Conservation (phyloP, 1,139 yeast genomes). For the Entelexis paramagnoliae region DNA sequence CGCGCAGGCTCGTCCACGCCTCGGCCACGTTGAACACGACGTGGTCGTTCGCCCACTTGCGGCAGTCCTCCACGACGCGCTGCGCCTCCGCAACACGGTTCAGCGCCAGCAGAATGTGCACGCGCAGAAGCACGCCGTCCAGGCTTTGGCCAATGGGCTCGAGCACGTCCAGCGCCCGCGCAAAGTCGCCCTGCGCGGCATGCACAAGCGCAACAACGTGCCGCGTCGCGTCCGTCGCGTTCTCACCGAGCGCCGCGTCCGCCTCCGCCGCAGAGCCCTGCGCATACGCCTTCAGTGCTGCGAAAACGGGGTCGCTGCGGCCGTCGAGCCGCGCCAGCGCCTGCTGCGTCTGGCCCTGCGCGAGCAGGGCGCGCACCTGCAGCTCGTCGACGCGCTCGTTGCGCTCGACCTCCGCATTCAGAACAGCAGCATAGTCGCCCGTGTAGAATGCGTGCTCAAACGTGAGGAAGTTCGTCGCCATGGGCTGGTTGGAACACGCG, state of each 20-base stretch:
- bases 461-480: conserved; percentile 20
- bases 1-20: conserved; percentile 48
- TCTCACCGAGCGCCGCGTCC: conserved; percentile 24
- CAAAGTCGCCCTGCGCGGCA: conserved; percentile 27
- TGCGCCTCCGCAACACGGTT: conserved; percentile 32
- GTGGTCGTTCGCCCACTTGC: conserved; percentile 52
- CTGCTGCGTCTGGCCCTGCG: conserved; percentile 29
- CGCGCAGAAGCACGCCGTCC: conserved; percentile 33
- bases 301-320: conserved; percentile 19
- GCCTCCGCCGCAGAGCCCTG: conserved; percentile 23
- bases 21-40: conserved; percentile 60
- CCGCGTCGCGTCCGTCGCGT: conserved; percentile 26
- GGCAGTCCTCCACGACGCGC: conserved; percentile 31
- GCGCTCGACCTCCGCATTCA: conserved; percentile 27
- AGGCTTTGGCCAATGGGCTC: conserved; percentile 29
- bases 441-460: conserved; percentile 36
- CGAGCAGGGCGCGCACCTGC: conserved; percentile 32
- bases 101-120: conserved; percentile 33
- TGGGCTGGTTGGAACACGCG: background rate
- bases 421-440: conserved; percentile 33
- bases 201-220: conserved; percentile 32
- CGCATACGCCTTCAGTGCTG: conserved; percentile 27
- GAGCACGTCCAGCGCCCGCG: conserved; percentile 32
- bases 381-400: conserved; percentile 29
- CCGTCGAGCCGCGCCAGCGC: conserved; percentile 27